Evolutionary conservation across 306 rosid species (phyloP), one percentile per base, ranked within the genome.

Genomic region (Inga oerstediana): DNA sequence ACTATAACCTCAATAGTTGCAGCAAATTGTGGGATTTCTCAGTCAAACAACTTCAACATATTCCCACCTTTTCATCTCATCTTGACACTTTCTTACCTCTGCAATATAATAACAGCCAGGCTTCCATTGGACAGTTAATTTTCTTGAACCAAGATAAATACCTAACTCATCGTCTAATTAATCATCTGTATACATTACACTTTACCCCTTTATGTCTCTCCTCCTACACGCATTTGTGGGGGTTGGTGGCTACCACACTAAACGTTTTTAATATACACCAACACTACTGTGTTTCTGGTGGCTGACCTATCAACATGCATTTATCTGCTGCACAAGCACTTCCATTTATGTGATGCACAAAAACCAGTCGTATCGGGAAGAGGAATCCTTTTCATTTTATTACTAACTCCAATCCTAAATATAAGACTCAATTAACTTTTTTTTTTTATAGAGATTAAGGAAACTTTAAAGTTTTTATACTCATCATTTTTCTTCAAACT

Each of bases 281-380:
- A 10, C 2, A 58, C 61, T 9, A 61, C 62, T n/a, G 22, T 32
- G 49, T 20, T 77, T 84, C 19, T 76, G 82, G 71, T 75, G 79
- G 77, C 66, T 72, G 15, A 58, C 72, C 64, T 56, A 81, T 67
- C 58, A 52, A 65, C 54, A 67, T 76, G 45, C 83, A 75, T 10
- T 44, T 44, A 44, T 24, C 79, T 49, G 80, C 67, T 52, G 30
- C 65, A 45, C 48, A 4, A 74, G 65, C 78, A 70, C 65, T 81
- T 64, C 73, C 88, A 79, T 74, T 84, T 78, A 24, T 61, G 82
- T 56, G 62, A 83, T 54, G 20, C 61, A 54, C 24, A 5, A 56
- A 19, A 43, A 35, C 30, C 72, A n/a, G 46, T 48, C 34, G 7
- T 72, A 58, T 14, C 46, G 4, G 10, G 58, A 65, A 35, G 41